These are phyloP conservation scores for Clarireedia monteithiana DNA, from an alignment of 2,329 filamentous ascomycete genomes.

Conservation along the genomic window DNA sequence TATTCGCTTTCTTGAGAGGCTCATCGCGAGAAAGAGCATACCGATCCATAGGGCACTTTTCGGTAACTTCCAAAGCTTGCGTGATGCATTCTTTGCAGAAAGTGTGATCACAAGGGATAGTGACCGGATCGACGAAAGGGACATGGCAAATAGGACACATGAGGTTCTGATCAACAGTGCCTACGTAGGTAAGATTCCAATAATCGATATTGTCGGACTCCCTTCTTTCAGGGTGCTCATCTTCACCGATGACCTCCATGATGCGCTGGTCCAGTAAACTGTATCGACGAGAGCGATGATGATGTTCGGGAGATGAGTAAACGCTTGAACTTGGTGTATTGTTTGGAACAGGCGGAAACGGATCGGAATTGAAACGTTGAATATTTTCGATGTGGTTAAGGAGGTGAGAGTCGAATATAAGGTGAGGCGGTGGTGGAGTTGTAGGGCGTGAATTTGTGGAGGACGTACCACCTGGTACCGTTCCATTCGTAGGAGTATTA, in stretches of 20 bases:
- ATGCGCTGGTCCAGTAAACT: neutral
- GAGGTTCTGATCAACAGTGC: constrained; percentile 31
- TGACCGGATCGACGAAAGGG: constrained; percentile 51
- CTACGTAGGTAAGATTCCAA: constrained; percentile 30
- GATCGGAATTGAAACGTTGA: too few relatives aligned
- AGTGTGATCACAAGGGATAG: constrained; percentile 56
- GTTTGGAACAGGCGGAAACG: neutral
- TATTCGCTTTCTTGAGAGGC: constrained; percentile 23
- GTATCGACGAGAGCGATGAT: neutral
- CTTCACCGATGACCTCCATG: constrained; percentile 6
- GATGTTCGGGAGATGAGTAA: neutral
- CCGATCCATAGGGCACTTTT: constrained; percentile 53
- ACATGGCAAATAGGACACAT: constrained; percentile 45
- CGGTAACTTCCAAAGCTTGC: constrained; percentile 35
- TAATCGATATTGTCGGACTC: constrained; percentile 24
- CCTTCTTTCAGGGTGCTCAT: neutral
- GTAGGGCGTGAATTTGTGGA: neutral
- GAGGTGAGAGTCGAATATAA: neutral
- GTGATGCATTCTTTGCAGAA: constrained; percentile 54
- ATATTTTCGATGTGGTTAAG: too few relatives aligned
- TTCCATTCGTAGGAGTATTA: constrained; percentile 8
- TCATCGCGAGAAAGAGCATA: constrained; percentile 34
- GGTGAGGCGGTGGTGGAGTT: constrained; percentile 1
- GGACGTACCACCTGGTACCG: neutral
- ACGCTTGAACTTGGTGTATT: constrained; percentile 4